Percentiles rank a stretch among this genome's conserved stretches.
These are phyloP conservation scores for Puccinellia tenuiflora DNA, from an alignment of 176 grass and related monocot species.

Conservation along the genomic window DNA sequence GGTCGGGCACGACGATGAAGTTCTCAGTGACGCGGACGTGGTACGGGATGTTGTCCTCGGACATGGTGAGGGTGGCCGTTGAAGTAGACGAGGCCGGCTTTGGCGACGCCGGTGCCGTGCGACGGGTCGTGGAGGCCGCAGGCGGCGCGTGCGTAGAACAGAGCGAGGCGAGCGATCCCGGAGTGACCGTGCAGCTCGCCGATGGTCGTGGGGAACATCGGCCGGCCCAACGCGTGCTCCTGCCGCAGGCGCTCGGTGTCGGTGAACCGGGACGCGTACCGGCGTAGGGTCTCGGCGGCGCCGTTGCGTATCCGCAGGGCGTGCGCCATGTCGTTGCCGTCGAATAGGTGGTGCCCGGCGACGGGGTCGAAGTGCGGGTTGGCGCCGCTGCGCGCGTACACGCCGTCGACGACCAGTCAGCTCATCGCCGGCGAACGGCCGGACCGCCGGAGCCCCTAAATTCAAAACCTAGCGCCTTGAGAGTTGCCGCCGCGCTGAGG, in stretches of 20 bases:
- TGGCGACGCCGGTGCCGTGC: conserved; percentile 70
- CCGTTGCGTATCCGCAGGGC: conserved; percentile 56
- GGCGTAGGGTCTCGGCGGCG: conserved; percentile 46
- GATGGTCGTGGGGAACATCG: conserved; percentile 89
- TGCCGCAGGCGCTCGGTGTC: conserved; percentile 55
- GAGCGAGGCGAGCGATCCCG: conserved; percentile 51
- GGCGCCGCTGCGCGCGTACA: conserved; percentile 81
- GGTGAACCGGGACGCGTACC: conserved; percentile 78
- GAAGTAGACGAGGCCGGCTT: conserved; percentile 83
- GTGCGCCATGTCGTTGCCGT: conserved; percentile 92
- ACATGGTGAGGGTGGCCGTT: conserved; percentile 84
- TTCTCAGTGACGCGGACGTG: conserved; percentile 75
- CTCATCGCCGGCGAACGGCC: too few relatives aligned
- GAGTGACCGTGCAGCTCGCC: conserved; percentile 94
- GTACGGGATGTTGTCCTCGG: conserved; percentile 90
- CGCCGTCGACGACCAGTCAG: conserved; percentile 60
- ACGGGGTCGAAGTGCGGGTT: conserved; percentile 64
- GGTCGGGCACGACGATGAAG: conserved; percentile 71
- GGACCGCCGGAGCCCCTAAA: too few relatives aligned
- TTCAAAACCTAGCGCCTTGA: too few relatives aligned
- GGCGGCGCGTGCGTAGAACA: conserved; percentile 59
- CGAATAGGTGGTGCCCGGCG: conserved; percentile 81
- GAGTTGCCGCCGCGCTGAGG: too few relatives aligned
- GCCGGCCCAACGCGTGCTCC: conserved; percentile 22
- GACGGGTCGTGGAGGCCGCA: conserved; percentile 62